phyloP scores from a whole-genome alignment of 768 basidiomycete species.

The Leccinum aurantiacum region DNA sequence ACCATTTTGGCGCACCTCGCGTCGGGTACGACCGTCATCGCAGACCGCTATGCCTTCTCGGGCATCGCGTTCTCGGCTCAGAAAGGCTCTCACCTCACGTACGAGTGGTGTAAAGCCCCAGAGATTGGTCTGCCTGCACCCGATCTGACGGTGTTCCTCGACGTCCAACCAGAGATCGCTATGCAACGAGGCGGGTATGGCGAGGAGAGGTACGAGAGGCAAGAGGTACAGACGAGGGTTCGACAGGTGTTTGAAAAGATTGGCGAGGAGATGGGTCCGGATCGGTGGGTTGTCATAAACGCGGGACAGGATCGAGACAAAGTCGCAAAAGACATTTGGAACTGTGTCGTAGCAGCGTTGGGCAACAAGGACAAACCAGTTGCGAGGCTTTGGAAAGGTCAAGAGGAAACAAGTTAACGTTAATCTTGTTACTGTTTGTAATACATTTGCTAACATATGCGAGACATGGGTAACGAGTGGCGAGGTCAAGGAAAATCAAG shows the following conservation, averaged over 20 bases:
- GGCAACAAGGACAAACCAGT: conserved; percentile 41
- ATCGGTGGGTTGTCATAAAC: conserved; percentile 58
- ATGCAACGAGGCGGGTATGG: conserved; percentile 77
- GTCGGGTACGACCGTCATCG: conserved; percentile 72
- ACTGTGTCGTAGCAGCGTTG: conserved; percentile 42
- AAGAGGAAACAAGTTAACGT: conserved; percentile 4
- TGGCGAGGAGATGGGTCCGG: conserved; percentile 46
- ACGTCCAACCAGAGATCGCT: conserved; percentile 71
- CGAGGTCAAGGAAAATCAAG: conserved; percentile 8
- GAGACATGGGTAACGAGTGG: conserved; percentile 22
- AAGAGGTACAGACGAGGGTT: conserved; percentile 70
- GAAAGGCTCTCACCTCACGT: conserved; percentile 44
- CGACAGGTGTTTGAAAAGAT: conserved; percentile 58
- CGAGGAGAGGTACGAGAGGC: conserved; percentile 82
- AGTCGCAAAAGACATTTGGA: conserved; percentile 60
- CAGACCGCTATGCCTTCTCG: conserved; percentile 96
- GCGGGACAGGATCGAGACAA: conserved; percentile 51
- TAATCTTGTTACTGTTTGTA: conserved; percentile 16
- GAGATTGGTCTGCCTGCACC: conserved; percentile 88
- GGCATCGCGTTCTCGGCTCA: conserved; percentile 86
- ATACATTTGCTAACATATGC: conserved; percentile 28
- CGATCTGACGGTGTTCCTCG: conserved; percentile 85
- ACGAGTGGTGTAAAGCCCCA: conserved; percentile 82
- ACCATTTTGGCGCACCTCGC: conserved; percentile 59
- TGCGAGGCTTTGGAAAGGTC: conserved; percentile 49